Evolutionary conservation across 768 basidiomycete genomes (phyloP), one percentile per base, ranked within the genome.

Genomic region (Amanita phalloides): DNA sequence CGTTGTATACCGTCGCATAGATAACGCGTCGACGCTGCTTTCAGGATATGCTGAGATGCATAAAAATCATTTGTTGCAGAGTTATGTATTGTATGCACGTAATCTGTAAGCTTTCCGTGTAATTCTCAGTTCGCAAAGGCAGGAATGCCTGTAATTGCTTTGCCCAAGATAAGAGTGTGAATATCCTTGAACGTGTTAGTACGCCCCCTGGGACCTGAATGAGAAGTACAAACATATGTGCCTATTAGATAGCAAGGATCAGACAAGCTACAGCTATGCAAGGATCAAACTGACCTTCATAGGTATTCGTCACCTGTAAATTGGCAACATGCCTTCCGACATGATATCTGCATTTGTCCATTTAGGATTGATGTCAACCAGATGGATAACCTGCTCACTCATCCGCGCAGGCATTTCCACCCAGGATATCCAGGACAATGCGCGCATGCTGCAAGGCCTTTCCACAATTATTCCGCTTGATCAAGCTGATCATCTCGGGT

Each of bases 381-480:
- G 54, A n/a, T 57, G 42, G 49, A 48, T 38, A 32, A 41, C 21
- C 6, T 13, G 72, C 84, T 61, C 58, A 95, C 89, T 98, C 95
- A 60, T 97, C 94, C 28, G 89, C 75, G 49, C 82, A 84, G 3
- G 92, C 94, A 66, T 98, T 98, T 2, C 95, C 95, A 25, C 95
- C 95, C 42, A 98, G 71, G 35, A 96, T 86, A 61, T 97, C 95
- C 60, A 97, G 66, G 41, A 98, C 71, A 52, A 79, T 70, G 30
- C 95, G 74, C 3, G 89, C 70, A 55, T 96, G 90, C 57, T 86
- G 72, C 48, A 97, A 70, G 1, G 95, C 93, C 70, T 94, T 94
- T 11, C 90, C 90, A 59, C 91, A 93, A 60, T 97, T 97, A 62
- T 98, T 98, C 57, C 90, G 78, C 75, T 98, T 98, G 54, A 97